Evolutionary conservation across 768 basidiomycete species (phyloP), one percentile per base, ranked within the genome.

Genomic region (Hemileccinum impolitum): DNA sequence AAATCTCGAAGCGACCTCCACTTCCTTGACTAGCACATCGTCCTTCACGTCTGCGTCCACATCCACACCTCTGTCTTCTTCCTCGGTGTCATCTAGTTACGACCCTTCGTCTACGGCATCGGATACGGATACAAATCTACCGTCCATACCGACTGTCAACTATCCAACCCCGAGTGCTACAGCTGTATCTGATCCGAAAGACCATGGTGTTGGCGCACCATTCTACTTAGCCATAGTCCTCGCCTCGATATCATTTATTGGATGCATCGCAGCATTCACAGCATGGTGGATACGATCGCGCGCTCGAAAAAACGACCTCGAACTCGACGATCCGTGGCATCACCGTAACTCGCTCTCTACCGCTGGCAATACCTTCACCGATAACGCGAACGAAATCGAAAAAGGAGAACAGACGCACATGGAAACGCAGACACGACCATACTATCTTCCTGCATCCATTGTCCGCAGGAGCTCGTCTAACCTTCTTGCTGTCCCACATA

Each of bases 161-260:
- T 60, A 52, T 28, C 57, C 67, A 17, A 47, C 59, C 6, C 60
- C 64, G n/a, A 55, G 25, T 35, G 59, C 63, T 2, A 56, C 67
- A 4, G 35, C 62, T 14, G 58, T 41, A 18, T 46, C 62, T 4
- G 23, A 51, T 14, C 48, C 67, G 6, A 51, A 14, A n/a, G 58
- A 53, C 35, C 61, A 58, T 13, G 61, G 61, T 6, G 51, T 58
- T 10, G 64, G 64, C 3, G 62, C 75, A 1, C 72, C 75, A 32
- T 73, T 79, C 56, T 81, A 81, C 54, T 57, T 79, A 4, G 77
- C 70, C 21, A 70, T 82, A 44, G 67, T 71, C n/a, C 65, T 82
- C 3, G 80, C 75, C 28, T 63, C 65, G 0, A 70, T 84, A 50
- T 69, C 72, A 15, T 68, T 72, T 30, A 52, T 79, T 42, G 75